A percentile compares a stretch with the other conserved stretches of the same genome.
These are phyloP conservation scores for Purpureocillium takamizusanense DNA, from an alignment of 2,329 filamentous ascomycete species.

Conservation along the genomic window DNA sequence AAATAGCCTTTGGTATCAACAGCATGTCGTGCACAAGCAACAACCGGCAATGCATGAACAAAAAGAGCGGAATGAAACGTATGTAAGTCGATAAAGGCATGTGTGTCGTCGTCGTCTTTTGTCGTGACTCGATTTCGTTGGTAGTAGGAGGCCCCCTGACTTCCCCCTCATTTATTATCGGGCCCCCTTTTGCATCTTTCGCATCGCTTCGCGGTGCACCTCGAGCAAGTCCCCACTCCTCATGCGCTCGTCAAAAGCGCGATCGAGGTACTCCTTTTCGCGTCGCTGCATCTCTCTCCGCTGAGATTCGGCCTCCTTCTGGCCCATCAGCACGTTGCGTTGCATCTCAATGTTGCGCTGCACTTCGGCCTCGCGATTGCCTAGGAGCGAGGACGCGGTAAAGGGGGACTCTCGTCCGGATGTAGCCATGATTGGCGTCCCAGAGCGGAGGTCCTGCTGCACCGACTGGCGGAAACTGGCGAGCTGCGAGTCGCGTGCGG, in stretches of 20 bases:
- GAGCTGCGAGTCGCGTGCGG: conserved; percentile 48
- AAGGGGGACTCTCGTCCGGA: conserved; percentile 30
- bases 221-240: conserved; percentile 65
- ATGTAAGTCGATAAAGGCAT: background rate
- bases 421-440: conserved; percentile 22
- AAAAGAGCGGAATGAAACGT: background rate
- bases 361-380: conserved; percentile 29
- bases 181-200: conserved; percentile 58
- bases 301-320: conserved; percentile 54
- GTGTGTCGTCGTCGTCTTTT: too few species aligned
- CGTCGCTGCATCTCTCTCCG: conserved; percentile 48
- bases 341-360: conserved; percentile 44
- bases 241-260: conserved; percentile 66
- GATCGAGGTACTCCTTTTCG: conserved; percentile 49
- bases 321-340: conserved; percentile 47
- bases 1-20: too few species aligned
- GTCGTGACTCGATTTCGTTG: background rate
- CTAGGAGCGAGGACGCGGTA: conserved; percentile 20
- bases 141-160: background rate
- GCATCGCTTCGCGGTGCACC: conserved; percentile 69
- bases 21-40: too few species aligned
- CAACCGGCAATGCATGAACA: background rate
- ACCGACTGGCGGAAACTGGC: conserved; percentile 60
- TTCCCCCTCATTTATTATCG: background rate
- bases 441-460: conserved; percentile 48